Conservation (phyloP, 116 monocot genomes). For the Phalaenopsis hybrid region DNA sequence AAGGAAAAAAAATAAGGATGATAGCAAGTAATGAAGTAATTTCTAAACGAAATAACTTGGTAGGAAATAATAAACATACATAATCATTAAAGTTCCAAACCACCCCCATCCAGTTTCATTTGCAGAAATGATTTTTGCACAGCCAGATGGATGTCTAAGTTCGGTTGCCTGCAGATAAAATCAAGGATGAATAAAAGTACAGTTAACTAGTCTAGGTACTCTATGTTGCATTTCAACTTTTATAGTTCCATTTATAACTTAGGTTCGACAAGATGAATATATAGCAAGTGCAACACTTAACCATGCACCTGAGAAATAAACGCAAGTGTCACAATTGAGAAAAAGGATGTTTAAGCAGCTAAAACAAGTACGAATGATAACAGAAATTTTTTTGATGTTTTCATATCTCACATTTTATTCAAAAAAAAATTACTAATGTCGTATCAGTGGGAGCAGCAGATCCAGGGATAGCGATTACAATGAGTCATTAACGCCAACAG, state of each 20-base stretch:
- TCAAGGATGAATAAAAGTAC: background rate
- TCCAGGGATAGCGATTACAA: too few relatives aligned
- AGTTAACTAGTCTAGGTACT: background rate
- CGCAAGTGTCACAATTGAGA: too few relatives aligned
- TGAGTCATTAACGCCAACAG: too few relatives aligned
- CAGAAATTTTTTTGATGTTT: too few relatives aligned
- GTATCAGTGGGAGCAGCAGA: too few relatives aligned
- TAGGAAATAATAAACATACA: conserved; percentile 33
- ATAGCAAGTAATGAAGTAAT: background rate
- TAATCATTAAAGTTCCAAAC: conserved; percentile 71
- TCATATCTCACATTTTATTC: too few relatives aligned
- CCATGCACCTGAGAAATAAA: too few relatives aligned
- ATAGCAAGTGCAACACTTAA: background rate
- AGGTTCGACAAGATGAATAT: background rate
- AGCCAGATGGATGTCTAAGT: conserved; percentile 86
- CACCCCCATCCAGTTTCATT: conserved; percentile 60
- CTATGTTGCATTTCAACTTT: background rate
- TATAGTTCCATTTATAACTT: background rate
- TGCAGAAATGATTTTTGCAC: conserved; percentile 52
- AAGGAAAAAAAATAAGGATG: background rate
- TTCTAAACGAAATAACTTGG: background rate
- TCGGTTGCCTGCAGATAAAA: conserved; percentile 44
- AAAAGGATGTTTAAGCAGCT: too few relatives aligned
- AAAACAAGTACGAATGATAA: too few relatives aligned
- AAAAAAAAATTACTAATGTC: too few relatives aligned